Evolutionary conservation across 441 rosid genomes (phyloP), one percentile per base, ranked within the genome.

Genomic region (Arabidopsis lyrata): DNA sequence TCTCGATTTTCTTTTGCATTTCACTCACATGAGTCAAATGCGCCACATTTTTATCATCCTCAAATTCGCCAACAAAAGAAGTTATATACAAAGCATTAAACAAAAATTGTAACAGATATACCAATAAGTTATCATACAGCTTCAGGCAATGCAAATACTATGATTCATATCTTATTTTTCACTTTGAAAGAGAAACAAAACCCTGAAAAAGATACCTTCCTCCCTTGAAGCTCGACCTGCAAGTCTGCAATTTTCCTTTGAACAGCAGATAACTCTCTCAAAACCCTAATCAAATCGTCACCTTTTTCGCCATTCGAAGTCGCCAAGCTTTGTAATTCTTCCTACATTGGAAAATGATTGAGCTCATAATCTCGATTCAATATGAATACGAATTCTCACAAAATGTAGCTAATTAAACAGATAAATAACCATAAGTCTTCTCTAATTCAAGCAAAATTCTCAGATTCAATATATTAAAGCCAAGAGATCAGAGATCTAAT

Each of bases 141-240:
- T 59, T 24, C 24, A 68, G 2, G 24, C 24, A 54, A 63, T 50
- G 9, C 59, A 58, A n/a, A n/a, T n/a, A n/a, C n/a, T n/a, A n/a
- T n/a, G n/a, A n/a, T n/a, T n/a, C 2, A 50, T 6, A 24, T 18
- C 49, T 20, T 42, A 35, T 47, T 35, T 35, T 38, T 3, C 38
- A 52, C 22, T 65, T 22, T 6, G 9, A 60, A 50, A 55, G 18
- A 27, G 42, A n/a, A 63, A 67, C 1, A 70, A 72, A 16, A 22
- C 60, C 29, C 31, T 41, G 27, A 52, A 58, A 38, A 12, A 29
- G 14, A 49, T 67, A 92, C 99, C 99, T 92, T 95, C 77, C 99
- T 86, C 49, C 99, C 99, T 85, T 95, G 98, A 77, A 95, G 94
- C 79, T 95, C 98, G 39, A 91, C 98, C 83, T 92, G 98, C 64